These are phyloP conservation scores for Alternaria infectoria DNA, from an alignment of 2,329 filamentous ascomycete species.

Conservation along the genomic window DNA sequence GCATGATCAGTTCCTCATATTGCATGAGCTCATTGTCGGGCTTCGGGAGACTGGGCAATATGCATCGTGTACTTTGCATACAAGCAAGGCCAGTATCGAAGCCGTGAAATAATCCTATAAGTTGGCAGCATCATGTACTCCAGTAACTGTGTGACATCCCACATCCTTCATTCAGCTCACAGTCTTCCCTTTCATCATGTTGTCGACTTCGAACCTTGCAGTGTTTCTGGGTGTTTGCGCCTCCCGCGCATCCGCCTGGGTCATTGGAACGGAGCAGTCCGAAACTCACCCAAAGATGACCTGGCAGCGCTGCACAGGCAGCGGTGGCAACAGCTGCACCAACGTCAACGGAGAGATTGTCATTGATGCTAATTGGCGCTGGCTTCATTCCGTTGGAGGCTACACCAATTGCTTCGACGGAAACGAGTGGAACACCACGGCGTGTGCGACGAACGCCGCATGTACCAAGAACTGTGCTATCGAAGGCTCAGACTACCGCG, in stretches of 20 bases:
- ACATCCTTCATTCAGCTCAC: background rate
- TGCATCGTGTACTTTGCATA: conserved; percentile 7
- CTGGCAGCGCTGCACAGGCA: conserved; percentile 50
- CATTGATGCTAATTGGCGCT: conserved; percentile 60
- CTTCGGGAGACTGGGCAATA: conserved; percentile 13
- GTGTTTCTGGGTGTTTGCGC: conserved; percentile 32
- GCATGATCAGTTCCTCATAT: conserved; percentile 20
- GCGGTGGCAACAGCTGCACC: conserved; percentile 48
- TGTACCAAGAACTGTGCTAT: conserved; percentile 52
- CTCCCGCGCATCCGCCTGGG: conserved; percentile 40
- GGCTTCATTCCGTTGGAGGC: conserved; percentile 53
- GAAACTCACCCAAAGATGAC: conserved; percentile 52
- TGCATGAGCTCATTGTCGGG: conserved; percentile 11
- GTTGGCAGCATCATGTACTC: background rate
- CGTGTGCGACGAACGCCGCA: conserved; percentile 48
- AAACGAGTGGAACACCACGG: conserved; percentile 51
- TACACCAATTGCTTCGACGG: conserved; percentile 59
- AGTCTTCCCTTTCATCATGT: conserved; percentile 17
- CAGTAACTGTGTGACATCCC: background rate
- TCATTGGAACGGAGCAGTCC: conserved; percentile 42
- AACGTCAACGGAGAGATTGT: conserved; percentile 45
- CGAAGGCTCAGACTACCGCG: conserved; percentile 51
- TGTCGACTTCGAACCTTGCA: conserved; percentile 25
- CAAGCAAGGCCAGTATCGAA: background rate
- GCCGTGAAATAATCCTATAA: background rate